Conservation (phyloP, 768 basidiomycete genomes). For the Amylocystis lapponica region DNA sequence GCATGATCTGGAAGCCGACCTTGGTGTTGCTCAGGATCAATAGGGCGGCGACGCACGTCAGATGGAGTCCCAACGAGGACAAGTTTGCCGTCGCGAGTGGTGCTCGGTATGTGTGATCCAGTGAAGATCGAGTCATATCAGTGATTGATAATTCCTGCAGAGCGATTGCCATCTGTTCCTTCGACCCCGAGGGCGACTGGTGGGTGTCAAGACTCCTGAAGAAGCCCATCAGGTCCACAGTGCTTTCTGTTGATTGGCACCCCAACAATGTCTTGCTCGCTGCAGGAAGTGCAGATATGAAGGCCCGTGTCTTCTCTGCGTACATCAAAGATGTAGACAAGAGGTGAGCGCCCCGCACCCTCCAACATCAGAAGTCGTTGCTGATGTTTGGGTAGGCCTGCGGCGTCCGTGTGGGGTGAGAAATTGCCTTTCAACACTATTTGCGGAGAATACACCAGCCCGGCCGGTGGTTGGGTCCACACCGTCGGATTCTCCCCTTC, state of each 20-base stretch:
- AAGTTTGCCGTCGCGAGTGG: constrained; percentile 99
- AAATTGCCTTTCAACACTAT: constrained; percentile 97
- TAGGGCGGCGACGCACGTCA: constrained; percentile 89
- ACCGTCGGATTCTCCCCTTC: constrained; percentile 93
- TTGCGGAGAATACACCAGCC: constrained; percentile 88
- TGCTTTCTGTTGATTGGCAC: constrained; percentile 95
- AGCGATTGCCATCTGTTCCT: constrained; percentile 93
- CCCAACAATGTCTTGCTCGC: constrained; percentile 98
- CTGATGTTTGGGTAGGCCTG: constrained; percentile 48
- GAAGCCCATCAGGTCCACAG: constrained; percentile 95
- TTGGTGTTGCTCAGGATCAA: constrained; percentile 95
- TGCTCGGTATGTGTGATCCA: constrained; percentile 55
- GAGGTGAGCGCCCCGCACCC: constrained; percentile 45
- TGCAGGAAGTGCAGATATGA: constrained; percentile 96
- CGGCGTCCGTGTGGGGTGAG: constrained; percentile 93
- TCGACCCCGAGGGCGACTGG: constrained; percentile 98
- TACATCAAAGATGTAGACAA: constrained; percentile 98
- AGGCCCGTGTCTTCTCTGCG: constrained; percentile 95
- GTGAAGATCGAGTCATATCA: neutral
- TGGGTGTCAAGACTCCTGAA: constrained; percentile 97
- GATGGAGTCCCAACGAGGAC: constrained; percentile 96
- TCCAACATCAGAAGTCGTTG: neutral
- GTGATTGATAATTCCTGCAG: constrained; percentile 37
- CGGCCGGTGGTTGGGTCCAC: constrained; percentile 96
- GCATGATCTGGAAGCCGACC: constrained; percentile 85